Base-by-base conservation (phyloP, 75 land plant genomes). In the Isoetes taiwanensis region DNA sequence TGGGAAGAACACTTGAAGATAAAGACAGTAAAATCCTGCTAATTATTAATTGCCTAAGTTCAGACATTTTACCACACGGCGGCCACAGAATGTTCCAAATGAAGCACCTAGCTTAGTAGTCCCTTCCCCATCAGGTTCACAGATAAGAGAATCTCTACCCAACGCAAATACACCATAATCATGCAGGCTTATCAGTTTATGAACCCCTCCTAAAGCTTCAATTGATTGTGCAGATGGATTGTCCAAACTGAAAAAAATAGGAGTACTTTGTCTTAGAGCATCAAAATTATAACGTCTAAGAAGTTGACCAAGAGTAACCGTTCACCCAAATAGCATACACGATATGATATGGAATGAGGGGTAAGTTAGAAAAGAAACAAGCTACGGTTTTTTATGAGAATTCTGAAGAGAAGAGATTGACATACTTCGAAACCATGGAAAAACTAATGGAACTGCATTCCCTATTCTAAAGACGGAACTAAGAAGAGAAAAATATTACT, bases 21-120 rank as follows among this genome's bases (percentile, higher is more conserved):
- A 12, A 3, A 32, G 53, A 30, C 26, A 3, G 37, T 3, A 16
- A 20, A 29, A 54, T 2, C 4, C 29, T 26, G 27, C 3, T 27
- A 25, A 25, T 54, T 5, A 2, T 16, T 3, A 24, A 27, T 30
- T 8, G 4, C 4, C 3, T 5, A 54, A 12, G 16, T n/a, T 21
- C 14, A 12, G 33, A 62, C 33, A n/a, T 24, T 43, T 31, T 73
- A 90, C 96, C 81, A 80, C 23, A 20, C 56, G 70, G 21, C 87
- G 87, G 41, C 97, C 97, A 57, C 55, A 76, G 29, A 85, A 80
- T 20, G 94, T 83, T 52, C 83, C 82, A 63, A 86, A 83, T 32
- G 85, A 77, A 38, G 93, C 97, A 50, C 94, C 97, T 43, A 69
- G 33, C 41, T 78, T 86, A 38, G 81, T 82, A 26, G 71, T 64